Evolutionary conservation across 495 filamentous ascomycete genomes (phyloP).

Genomic region (Xanthoparmelia taractica): DNA sequence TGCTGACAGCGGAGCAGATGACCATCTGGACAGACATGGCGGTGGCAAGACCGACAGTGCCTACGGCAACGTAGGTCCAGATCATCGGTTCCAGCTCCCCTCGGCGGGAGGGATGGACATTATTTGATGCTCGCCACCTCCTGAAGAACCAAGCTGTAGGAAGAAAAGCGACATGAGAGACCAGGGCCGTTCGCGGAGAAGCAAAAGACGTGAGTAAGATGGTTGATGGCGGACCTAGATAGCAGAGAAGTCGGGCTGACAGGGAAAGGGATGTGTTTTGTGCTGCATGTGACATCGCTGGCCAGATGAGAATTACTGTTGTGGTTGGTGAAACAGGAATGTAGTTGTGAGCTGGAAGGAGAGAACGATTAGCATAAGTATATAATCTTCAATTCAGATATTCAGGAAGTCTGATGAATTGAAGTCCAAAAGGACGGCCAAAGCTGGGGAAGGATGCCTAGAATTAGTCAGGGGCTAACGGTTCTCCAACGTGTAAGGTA

Average conservation of each 20-base stretch:
- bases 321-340: too few relatives aligned
- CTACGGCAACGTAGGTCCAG: not conserved
- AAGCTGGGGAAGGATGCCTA: too few relatives aligned
- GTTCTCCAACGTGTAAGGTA: too few relatives aligned
- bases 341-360: too few relatives aligned
- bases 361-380: too few relatives aligned
- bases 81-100: not conserved
- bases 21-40: not conserved
- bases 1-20: not conserved
- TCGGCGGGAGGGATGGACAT: not conserved
- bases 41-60: not conserved
- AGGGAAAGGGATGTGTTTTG: not conserved
- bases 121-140: not conserved
- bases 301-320: not conserved
- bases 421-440: too few relatives aligned
- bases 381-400: too few relatives aligned
- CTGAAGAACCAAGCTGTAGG: not conserved
- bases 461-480: too few relatives aligned
- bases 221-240: not conserved
- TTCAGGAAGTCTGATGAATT: too few relatives aligned
- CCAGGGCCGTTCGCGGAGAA: constrained; percentile 1
- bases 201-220: not conserved
- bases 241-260: not conserved
- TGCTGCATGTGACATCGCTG: not conserved
- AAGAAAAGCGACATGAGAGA: not conserved